phyloP scores from a whole-genome alignment of 2,329 filamentous ascomycete species.

The Chaetomium globosum region DNA sequence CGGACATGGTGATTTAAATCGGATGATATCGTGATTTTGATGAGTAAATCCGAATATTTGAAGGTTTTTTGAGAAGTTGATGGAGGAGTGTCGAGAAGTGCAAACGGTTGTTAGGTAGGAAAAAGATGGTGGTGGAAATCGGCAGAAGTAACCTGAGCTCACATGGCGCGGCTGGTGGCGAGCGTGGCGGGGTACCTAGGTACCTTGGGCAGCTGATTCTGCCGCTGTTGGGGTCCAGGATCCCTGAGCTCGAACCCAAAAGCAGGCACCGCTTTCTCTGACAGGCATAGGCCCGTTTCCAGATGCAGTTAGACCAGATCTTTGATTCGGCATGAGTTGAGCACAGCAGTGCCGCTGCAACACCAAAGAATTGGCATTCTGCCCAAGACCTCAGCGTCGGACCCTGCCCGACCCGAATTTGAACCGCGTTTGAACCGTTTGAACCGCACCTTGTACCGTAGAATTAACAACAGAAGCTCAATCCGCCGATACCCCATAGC shows the following conservation, averaged over 20 bases:
- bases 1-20: slow-evolving; percentile 50
- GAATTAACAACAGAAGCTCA: background rate
- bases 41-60: background rate
- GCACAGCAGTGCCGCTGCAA: background rate
- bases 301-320: background rate
- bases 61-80: background rate
- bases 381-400: background rate
- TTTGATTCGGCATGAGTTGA: background rate
- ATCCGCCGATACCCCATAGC: background rate
- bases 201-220: slow-evolving; percentile 23
- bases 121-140: slow-evolving; percentile 4
- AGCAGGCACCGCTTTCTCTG: slow-evolving; percentile 15
- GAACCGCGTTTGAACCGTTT: background rate
- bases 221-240: slow-evolving; percentile 3
- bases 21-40: background rate
- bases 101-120: background rate
- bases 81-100: background rate
- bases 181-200: too few species aligned
- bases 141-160: background rate
- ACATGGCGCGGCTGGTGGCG: background rate
- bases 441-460: background rate
- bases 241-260: background rate
- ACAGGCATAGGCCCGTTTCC: background rate
- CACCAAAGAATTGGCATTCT: background rate
- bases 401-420: background rate